Evolutionary conservation across 768 basidiomycete species (phyloP), one percentile per base, ranked within the genome.

Genomic region (Xerocomus spinulosus): DNA sequence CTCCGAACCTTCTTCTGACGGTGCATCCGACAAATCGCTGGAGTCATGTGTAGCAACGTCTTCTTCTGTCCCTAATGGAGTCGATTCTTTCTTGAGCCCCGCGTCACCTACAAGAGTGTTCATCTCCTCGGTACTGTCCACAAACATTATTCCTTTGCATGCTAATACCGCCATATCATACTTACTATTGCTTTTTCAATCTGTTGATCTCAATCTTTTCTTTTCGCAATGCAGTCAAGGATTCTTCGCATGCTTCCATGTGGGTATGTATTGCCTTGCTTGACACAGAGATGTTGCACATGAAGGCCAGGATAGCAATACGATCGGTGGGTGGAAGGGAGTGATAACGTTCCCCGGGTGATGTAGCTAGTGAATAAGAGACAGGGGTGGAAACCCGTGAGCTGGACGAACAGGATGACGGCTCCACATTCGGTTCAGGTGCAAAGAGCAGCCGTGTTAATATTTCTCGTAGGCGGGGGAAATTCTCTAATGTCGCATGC

Each of bases 151-250:
- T 44, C 44, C 21, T 45, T 44, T 45, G 60, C 38, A 38, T 46
- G 33, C 36, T 23, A 50, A 37, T 39, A 17, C 50, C 41, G 39
- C 17, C 40, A 23, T 15, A 35, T 46, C 44, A 17, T 9, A 79
- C 92, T 71, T 66, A 95, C 94, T 83, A 77, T 62, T 86, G 83
- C 67, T 91, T 94, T 70, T 87, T 87, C 59, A 85, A 74, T 50
- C 94, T 79, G 69, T 96, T 96, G 51, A 93, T 82, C 53, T 98
- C 96, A 26, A 94, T 92, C 67, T 94, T 89, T 67, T 95, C 91
- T 69, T 98, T 99, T 53, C 96, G 72, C 28, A 96, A 73, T 23
- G 93, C 90, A 9, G 96, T 98, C 52, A 99, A 67, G 54, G 87
- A 84, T 57, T 87, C 80, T 60, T 94, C 92, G 58, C 89, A 91